Evolutionary conservation across 2,329 filamentous ascomycete genomes (phyloP).

Genomic region (Knoxdaviesia proteae): DNA sequence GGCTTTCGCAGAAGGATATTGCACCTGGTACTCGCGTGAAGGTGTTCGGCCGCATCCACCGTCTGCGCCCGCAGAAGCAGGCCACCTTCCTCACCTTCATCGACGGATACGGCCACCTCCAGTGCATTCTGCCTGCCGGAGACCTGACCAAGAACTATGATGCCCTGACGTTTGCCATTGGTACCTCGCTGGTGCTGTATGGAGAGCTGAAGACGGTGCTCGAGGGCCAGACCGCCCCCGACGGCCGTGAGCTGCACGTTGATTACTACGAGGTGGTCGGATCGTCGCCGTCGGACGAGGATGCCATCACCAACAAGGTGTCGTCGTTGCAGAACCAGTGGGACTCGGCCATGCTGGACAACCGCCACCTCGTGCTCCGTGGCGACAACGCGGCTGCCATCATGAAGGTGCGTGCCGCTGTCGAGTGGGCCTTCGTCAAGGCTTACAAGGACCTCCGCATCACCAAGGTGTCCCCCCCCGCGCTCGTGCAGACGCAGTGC

Average conservation of each 20-base stretch:
- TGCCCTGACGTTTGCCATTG: conserved; percentile 63
- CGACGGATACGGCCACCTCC: conserved; percentile 60
- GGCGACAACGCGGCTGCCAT: conserved; percentile 69
- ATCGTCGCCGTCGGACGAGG: conserved; percentile 65
- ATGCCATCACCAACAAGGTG: conserved; percentile 70
- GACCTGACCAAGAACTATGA: conserved; percentile 83
- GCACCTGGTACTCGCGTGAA: conserved; percentile 53
- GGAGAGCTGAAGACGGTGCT: conserved; percentile 73
- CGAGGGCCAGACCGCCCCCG: conserved; percentile 54
- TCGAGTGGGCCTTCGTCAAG: conserved; percentile 62
- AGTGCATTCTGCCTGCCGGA: conserved; percentile 59
- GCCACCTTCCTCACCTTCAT: conserved; percentile 71
- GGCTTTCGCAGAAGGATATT: conserved; percentile 49
- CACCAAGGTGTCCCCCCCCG: conserved; percentile 71
- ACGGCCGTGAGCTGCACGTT: conserved; percentile 72
- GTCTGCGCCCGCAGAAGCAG: conserved; percentile 62
- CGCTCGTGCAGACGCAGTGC: conserved; percentile 85
- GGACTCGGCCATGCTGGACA: conserved; percentile 52
- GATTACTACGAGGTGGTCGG: conserved; percentile 73
- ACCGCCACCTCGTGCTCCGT: conserved; percentile 67
- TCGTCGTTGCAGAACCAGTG: conserved; percentile 23
- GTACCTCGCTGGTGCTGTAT: conserved; percentile 68
- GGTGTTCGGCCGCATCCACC: conserved; percentile 67
- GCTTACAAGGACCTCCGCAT: conserved; percentile 59
- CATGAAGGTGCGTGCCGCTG: conserved; percentile 66